Evolutionary conservation across 768 basidiomycete genomes (phyloP).

Genomic region (Leccinum truebloodii): DNA sequence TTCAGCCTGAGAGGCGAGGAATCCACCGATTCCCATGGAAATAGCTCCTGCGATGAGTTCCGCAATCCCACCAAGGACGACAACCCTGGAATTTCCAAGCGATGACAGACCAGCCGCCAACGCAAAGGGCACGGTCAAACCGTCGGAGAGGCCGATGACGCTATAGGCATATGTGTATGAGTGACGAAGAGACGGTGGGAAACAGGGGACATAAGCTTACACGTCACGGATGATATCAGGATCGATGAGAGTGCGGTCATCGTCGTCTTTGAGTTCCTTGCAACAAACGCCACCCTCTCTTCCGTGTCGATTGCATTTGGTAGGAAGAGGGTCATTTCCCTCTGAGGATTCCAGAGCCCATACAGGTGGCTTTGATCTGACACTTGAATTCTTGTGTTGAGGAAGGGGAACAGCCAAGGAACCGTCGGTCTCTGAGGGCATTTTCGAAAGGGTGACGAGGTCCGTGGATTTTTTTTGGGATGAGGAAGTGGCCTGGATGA

Average conservation of each 20-base stretch:
- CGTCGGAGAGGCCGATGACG: constrained; percentile 88
- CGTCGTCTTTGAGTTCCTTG: constrained; percentile 79
- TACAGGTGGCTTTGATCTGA: constrained; percentile 48
- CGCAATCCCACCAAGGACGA: constrained; percentile 91
- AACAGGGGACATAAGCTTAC: constrained; percentile 43
- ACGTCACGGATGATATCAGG: constrained; percentile 88
- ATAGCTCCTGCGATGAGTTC: constrained; percentile 97
- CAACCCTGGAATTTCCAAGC: constrained; percentile 86
- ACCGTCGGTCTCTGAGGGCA: constrained; percentile 20
- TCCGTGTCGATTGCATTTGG: constrained; percentile 58
- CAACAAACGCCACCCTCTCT: constrained; percentile 76
- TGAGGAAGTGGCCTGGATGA: background rate
- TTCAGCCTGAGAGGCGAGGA: constrained; percentile 96
- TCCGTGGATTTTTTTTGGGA: background rate
- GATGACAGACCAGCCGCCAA: constrained; percentile 87
- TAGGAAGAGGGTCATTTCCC: constrained; percentile 45
- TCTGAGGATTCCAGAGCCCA: constrained; percentile 60
- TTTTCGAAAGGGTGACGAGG: constrained; percentile 4
- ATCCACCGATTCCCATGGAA: constrained; percentile 98
- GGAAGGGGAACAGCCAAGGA: constrained; percentile 26
- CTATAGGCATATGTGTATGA: constrained; percentile 38
- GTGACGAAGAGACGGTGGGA: background rate
- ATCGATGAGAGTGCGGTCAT: constrained; percentile 79
- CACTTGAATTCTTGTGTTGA: constrained; percentile 7
- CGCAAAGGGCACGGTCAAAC: constrained; percentile 90